Percentiles rank a stretch among this genome's conserved stretches.
These are phyloP conservation scores for Pythium rhizo-oryzae DNA, from an alignment of 352 stramenopile species.

Conservation along the genomic window DNA sequence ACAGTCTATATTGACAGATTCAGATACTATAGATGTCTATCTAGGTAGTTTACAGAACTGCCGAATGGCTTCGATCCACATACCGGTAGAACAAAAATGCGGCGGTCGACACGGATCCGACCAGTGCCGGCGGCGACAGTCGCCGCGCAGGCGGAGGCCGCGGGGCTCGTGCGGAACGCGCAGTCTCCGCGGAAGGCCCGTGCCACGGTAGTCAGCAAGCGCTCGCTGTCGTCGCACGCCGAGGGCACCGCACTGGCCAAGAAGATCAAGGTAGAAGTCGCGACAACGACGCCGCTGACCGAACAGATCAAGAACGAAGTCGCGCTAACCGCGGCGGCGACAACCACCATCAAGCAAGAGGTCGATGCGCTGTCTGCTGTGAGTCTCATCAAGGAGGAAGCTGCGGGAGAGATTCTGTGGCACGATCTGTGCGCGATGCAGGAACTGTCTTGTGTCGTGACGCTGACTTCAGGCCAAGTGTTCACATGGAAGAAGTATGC, in stretches of 20 bases:
- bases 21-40: too few relatives aligned
- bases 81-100: conserved; percentile 9
- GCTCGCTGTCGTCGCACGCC: conserved; percentile 6
- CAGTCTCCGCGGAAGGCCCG: background rate
- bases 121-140: conserved; percentile 5
- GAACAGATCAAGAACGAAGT: conserved; percentile 34
- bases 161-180: background rate
- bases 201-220: conserved; percentile 1
- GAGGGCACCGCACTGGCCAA: conserved; percentile 5
- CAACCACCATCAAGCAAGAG: conserved; percentile 9
- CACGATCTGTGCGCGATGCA: conserved; percentile 21
- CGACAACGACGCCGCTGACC: background rate
- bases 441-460: conserved; percentile 33
- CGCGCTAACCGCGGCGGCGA: background rate
- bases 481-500: conserved; percentile 34
- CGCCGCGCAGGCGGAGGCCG: conserved; percentile 2
- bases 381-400: background rate
- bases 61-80: too few relatives aligned
- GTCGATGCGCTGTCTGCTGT: background rate
- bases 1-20: too few relatives aligned
- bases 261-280: conserved; percentile 33
- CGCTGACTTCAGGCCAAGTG: conserved; percentile 35
- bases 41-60: too few relatives aligned
- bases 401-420: background rate
- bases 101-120: conserved; percentile 24